Evolutionary conservation across 352 stramenopile genomes (phyloP), one percentile per base, ranked within the genome.

Genomic region (Phytophthora pinifolia): DNA sequence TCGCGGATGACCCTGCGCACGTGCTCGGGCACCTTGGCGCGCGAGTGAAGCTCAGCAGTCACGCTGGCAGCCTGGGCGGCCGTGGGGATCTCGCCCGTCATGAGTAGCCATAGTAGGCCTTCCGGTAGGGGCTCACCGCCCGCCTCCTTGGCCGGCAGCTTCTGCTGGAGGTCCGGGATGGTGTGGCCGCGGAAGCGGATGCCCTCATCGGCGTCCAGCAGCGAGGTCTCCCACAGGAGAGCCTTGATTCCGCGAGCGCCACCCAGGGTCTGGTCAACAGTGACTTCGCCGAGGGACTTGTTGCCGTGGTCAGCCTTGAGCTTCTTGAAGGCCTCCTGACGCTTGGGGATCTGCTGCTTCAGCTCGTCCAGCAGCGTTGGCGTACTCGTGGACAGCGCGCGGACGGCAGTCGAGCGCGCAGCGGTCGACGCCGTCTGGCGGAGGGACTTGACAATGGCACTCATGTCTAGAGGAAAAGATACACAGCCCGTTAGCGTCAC

Each of bases 181-280:
- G 96, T 98, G 73, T 98, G 81, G 57, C 97, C 97, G 53, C 97
- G 91, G 89, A 99, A 99, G 46, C 97, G 93, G 80, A 99, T 99
- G 56, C 97, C 97, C 68, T 99, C 93, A 38, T 98, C 86, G 18
- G 93, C 76, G 65, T 98, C 93, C 32, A 98, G 79, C 47, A 98
- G 77, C 52, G 89, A 98, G 20, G 97, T 99, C 69, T 99, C 97
- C 97, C 97, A 99, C 54, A 99, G 70, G 77, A 99, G 97, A 65
- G 93, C 98, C 81, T 99, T 99, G 50, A 99, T 96, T 46, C 94
- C 91, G 69, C 97, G 91, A 14, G 96, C 96, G 42, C 97, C 97
- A 55, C 97, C 97, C 60, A 99, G 94, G 20, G 95, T 97, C 82
- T 99, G 96, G 20, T 98, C 94, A 27, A 98, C 96, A 10, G 94